Evolutionary conservation across 495 filamentous ascomycete genomes (phyloP).

Genomic region (Aspergillus cristatus): DNA sequence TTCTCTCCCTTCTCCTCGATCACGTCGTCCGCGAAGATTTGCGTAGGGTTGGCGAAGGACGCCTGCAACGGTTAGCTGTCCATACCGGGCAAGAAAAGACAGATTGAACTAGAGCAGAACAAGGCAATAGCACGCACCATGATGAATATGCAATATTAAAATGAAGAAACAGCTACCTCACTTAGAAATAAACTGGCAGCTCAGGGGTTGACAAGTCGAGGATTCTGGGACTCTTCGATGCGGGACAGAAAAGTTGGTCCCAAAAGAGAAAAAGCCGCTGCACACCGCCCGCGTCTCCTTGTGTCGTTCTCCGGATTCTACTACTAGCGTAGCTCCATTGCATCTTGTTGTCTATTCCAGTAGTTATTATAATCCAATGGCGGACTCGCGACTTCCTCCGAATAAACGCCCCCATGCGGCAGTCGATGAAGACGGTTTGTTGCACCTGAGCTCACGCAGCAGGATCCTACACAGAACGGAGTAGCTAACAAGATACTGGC

Average conservation of each 20-base stretch:
- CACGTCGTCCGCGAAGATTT: slow-evolving; percentile 97
- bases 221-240: neutral
- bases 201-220: slow-evolving; percentile 7
- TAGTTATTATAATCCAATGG: too few relatives aligned
- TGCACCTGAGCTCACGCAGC: too few relatives aligned
- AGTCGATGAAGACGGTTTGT: too few relatives aligned
- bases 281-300: too few relatives aligned
- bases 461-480: too few relatives aligned
- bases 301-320: too few relatives aligned
- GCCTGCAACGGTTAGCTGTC: slow-evolving; percentile 16
- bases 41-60: slow-evolving; percentile 74
- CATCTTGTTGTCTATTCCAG: too few relatives aligned
- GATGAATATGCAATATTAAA: slow-evolving; percentile 10
- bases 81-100: slow-evolving; percentile 6
- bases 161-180: too few relatives aligned
- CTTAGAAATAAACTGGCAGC: slow-evolving; percentile 11
- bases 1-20: slow-evolving; percentile 99
- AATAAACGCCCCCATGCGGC: too few relatives aligned
- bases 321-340: too few relatives aligned
- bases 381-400: too few relatives aligned
- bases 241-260: neutral
- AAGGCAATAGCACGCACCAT: slow-evolving; percentile 29
- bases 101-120: neutral
- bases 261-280: too few relatives aligned
- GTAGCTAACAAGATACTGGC: neutral